Percentiles rank a stretch among this genome's conserved stretches.
Evolutionary conservation across 495 filamentous ascomycete species (phyloP).

Genomic region (Neurospora sp.): DNA sequence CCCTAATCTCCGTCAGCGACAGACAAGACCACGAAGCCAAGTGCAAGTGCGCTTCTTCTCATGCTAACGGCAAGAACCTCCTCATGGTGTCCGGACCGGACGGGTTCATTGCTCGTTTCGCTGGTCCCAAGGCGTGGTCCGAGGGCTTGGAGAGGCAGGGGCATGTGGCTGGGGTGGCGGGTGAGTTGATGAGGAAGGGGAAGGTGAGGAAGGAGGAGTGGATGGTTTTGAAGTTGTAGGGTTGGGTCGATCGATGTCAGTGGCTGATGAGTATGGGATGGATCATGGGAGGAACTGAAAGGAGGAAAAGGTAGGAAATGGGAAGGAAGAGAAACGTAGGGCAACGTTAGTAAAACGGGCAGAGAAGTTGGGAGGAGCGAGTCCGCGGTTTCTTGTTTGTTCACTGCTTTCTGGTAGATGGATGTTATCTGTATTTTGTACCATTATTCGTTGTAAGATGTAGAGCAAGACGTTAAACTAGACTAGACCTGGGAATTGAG

Average conservation of each 20-base stretch:
- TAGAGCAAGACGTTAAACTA: not conserved
- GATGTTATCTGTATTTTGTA: not conserved
- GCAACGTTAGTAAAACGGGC: too few species aligned
- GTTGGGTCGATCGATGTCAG: not conserved
- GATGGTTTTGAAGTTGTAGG: constrained; percentile 43
- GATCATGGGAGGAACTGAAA: constrained; percentile 15
- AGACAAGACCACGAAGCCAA: not conserved
- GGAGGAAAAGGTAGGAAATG: constrained; percentile 3
- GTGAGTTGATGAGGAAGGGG: constrained; percentile 16
- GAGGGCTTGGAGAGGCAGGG: constrained; percentile 66
- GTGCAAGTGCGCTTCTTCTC: not conserved
- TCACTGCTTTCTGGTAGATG: not conserved
- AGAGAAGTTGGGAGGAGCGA: not conserved
- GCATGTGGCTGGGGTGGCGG: constrained; percentile 32
- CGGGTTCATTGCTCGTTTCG: constrained; percentile 73
- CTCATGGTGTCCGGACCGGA: constrained; percentile 81
- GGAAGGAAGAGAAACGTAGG: too few species aligned
- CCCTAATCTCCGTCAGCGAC: not conserved
- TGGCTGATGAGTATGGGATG: not conserved
- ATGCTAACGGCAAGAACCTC: constrained; percentile 37
- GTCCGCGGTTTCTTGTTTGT: not conserved
- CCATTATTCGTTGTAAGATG: not conserved
- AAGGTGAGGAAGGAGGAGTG: constrained; percentile 30
- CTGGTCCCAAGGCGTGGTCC: constrained; percentile 65
- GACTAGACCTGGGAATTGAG: not conserved